Conservation (phyloP, 768 basidiomycete genomes). For the Rhodotorula graminis region DNA sequence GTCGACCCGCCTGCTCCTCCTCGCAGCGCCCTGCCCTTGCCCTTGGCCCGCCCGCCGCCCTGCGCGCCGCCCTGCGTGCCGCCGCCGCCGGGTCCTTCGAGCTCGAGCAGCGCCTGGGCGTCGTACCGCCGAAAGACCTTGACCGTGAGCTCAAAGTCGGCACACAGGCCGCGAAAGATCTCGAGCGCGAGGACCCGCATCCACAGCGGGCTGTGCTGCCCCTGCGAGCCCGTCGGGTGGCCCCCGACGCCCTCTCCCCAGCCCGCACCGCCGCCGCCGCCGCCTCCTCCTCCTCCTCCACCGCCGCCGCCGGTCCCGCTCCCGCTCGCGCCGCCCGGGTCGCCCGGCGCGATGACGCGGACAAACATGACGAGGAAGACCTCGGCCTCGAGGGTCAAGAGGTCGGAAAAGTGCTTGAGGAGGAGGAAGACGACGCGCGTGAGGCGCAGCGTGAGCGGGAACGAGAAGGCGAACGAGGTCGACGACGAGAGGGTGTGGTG, state of each 20-base stretch:
- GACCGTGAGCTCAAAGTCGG: slow-evolving; percentile 70
- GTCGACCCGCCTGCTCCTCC: slow-evolving; percentile 47
- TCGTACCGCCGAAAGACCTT: slow-evolving; percentile 77
- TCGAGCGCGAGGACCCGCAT: slow-evolving; percentile 89
- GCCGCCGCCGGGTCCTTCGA: no score
- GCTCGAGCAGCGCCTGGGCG: slow-evolving; percentile 3
- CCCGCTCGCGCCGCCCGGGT: slow-evolving; percentile 35
- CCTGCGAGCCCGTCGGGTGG: slow-evolving; percentile 42
- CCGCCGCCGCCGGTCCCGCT: no score
- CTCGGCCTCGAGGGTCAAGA: slow-evolving; percentile 76
- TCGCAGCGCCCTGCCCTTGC: slow-evolving; percentile 1
- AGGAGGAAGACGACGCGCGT: slow-evolving; percentile 90
- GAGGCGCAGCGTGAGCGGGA: slow-evolving; percentile 70
- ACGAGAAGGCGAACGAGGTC: slow-evolving; percentile 31
- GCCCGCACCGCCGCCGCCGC: no score
- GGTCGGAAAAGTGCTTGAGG: slow-evolving; percentile 78
- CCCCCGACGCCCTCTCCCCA: slow-evolving; percentile 38
- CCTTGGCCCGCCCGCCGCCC: background rate
- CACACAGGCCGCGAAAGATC: slow-evolving; percentile 80
- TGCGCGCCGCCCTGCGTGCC: background rate
- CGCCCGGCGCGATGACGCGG: slow-evolving; percentile 49
- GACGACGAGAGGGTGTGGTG: slow-evolving; percentile 43
- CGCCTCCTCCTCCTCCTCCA: no score
- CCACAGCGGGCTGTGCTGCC: slow-evolving; percentile 59
- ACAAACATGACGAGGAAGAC: slow-evolving; percentile 66